These are phyloP conservation scores for Diaporthe sp. DNA, from an alignment of 2,329 filamentous ascomycete genomes.

Conservation along the genomic window DNA sequence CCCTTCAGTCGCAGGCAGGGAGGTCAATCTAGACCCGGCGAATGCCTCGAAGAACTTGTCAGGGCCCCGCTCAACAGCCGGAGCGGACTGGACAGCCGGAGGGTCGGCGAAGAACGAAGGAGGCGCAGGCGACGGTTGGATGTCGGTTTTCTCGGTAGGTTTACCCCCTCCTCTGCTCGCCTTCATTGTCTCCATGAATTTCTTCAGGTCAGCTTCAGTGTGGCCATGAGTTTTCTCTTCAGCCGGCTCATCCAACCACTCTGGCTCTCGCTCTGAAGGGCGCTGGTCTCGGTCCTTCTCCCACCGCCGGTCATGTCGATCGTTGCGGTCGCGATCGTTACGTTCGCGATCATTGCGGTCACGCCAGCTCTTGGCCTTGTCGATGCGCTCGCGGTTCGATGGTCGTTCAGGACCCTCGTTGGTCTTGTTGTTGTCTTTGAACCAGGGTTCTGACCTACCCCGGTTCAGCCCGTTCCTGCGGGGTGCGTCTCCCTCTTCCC, in stretches of 20 bases:
- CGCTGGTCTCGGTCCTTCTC: constrained; percentile 69
- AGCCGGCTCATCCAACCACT: constrained; percentile 86
- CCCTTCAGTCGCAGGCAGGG: constrained; percentile 51
- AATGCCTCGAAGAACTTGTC: constrained; percentile 83
- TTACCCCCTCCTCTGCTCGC: constrained; percentile 64
- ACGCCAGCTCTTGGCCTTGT: constrained; percentile 73
- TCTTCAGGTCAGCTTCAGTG: constrained; percentile 92
- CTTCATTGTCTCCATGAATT: constrained; percentile 94
- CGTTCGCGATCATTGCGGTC: constrained; percentile 62
- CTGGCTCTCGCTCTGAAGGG: constrained; percentile 81
- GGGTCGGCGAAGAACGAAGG: constrained; percentile 48
- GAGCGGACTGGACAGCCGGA: constrained; percentile 66
- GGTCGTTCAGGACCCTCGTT: constrained; percentile 53
- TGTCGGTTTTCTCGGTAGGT: constrained; percentile 52
- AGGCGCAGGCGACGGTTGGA: constrained; percentile 44
- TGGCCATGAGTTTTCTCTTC: constrained; percentile 79
- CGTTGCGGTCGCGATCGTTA: constrained; percentile 70
- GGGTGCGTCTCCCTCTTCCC: constrained; percentile 66
- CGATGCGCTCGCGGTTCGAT: constrained; percentile 67
- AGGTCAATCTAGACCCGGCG: constrained; percentile 50
- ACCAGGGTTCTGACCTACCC: constrained; percentile 82
- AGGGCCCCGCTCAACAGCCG: constrained; percentile 76
- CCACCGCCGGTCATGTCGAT: constrained; percentile 66
- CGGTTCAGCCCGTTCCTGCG: constrained; percentile 77
- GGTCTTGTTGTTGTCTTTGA: constrained; percentile 63